Conservation (phyloP, 1,139 yeast species). For the Geotrichum aggregatum region DNA sequence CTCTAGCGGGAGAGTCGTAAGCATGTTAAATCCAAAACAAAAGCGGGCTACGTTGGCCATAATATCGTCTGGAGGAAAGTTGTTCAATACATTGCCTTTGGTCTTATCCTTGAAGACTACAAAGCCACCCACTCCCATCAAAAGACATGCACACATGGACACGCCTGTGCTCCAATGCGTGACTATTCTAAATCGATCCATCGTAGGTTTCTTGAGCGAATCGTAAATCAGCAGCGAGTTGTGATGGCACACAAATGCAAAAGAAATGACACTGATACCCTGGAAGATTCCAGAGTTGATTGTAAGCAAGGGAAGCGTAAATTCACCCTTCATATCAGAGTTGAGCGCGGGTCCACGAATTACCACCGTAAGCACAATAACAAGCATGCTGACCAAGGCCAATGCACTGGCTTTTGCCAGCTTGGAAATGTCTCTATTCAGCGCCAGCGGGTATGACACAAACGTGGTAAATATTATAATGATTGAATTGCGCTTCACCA, state of each 20-base stretch:
- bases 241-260: constrained; percentile 93
- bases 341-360: constrained; percentile 62
- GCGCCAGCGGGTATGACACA: constrained; percentile 77
- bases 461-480: constrained; percentile 65
- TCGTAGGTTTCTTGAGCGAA: constrained; percentile 70
- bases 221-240: constrained; percentile 86
- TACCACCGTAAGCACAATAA: constrained; percentile 71
- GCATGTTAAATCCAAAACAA: constrained; percentile 90
- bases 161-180: constrained; percentile 83
- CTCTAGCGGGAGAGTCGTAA: constrained; percentile 88
- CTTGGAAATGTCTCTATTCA: constrained; percentile 76
- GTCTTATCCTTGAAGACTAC: constrained; percentile 71
- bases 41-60: constrained; percentile 78
- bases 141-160: constrained; percentile 72
- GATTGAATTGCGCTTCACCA: constrained; percentile 62
- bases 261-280: constrained; percentile 86
- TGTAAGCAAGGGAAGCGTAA: constrained; percentile 49
- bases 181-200: constrained; percentile 65
- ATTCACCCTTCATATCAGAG: constrained; percentile 43
- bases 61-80: constrained; percentile 68
- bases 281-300: constrained; percentile 69
- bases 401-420: constrained; percentile 84
- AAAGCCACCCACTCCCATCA: constrained; percentile 79
- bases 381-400: constrained; percentile 78
- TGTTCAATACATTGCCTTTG: constrained; percentile 81